These are phyloP conservation scores for Tetrapisispora namnaoensis DNA, from an alignment of 805 yeast genomes.

Conservation along the genomic window DNA sequence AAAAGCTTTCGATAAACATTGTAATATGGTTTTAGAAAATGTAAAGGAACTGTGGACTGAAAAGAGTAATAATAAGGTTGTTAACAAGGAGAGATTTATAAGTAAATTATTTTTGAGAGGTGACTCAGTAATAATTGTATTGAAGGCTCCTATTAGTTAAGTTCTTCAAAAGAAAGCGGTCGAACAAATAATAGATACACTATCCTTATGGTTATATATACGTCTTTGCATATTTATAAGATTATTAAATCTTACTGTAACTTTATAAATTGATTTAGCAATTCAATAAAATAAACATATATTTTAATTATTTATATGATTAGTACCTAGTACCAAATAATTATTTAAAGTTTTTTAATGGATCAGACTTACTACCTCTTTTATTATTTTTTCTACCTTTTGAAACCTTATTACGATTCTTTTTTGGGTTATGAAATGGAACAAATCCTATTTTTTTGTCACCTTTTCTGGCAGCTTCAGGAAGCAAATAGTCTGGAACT, in stretches of 20 bases:
- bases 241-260: constrained; percentile 1
- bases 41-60: constrained; percentile 80
- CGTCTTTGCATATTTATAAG: neutral
- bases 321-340: neutral
- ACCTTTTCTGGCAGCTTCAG: constrained; percentile 58
- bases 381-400: constrained; percentile 33
- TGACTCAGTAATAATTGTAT: constrained; percentile 82
- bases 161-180: no score
- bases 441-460: constrained; percentile 55
- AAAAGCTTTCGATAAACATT: constrained; percentile 92
- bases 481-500: constrained; percentile 86
- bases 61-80: constrained; percentile 53
- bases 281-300: neutral
- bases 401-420: constrained; percentile 30
- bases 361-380: constrained; percentile 40
- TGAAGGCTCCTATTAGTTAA: constrained; percentile 37
- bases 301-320: neutral
- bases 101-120: constrained; percentile 90
- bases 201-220: no score
- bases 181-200: no score
- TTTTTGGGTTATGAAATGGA: constrained; percentile 49
- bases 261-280: neutral
- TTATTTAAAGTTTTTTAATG: constrained; percentile 49
- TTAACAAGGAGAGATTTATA: constrained; percentile 64
- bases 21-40: constrained; percentile 85